Evolutionary conservation across 2,329 filamentous ascomycete species (phyloP).

Genomic region (Alternaria gansuensis): DNA sequence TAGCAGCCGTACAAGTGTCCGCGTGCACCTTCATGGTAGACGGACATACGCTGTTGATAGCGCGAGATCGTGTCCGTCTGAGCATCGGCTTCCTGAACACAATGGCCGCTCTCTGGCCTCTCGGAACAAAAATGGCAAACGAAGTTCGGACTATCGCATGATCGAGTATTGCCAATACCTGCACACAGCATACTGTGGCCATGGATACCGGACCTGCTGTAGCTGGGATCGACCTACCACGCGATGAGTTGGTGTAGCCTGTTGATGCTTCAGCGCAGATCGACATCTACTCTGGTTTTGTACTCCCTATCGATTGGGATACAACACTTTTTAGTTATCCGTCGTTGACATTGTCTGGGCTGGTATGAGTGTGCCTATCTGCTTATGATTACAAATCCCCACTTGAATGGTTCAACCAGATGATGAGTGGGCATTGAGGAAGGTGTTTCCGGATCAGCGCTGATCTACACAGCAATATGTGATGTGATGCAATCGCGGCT

Average conservation of each 20-base stretch:
- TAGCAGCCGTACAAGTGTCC: conserved; percentile 59
- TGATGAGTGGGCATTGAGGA: neutral
- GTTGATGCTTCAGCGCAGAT: conserved; percentile 41
- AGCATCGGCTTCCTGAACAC: conserved; percentile 78
- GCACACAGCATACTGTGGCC: conserved; percentile 20
- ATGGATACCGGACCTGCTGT: conserved; percentile 21
- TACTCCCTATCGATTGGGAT: conserved; percentile 36
- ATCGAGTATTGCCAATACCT: conserved; percentile 62
- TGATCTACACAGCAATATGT: conserved; percentile 8
- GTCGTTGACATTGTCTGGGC: conserved; percentile 23
- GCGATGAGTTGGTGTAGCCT: conserved; percentile 44
- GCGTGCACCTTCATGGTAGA: conserved; percentile 65
- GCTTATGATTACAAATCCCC: neutral
- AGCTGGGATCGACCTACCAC: conserved; percentile 38
- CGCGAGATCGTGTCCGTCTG: conserved; percentile 77
- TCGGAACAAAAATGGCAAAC: conserved; percentile 72
- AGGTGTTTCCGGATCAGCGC: neutral
- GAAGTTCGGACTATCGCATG: conserved; percentile 79
- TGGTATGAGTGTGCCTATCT: conserved; percentile 10
- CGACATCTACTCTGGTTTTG: conserved; percentile 47
- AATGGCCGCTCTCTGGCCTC: conserved; percentile 73
- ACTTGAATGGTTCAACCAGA: neutral
- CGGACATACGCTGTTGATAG: conserved; percentile 68
- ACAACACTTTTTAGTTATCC: conserved; percentile 22
- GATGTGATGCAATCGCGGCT: conserved; percentile 4